phyloP scores from a whole-genome alignment of 2,329 filamentous ascomycete genomes.

The Xylaria arbuscula region DNA sequence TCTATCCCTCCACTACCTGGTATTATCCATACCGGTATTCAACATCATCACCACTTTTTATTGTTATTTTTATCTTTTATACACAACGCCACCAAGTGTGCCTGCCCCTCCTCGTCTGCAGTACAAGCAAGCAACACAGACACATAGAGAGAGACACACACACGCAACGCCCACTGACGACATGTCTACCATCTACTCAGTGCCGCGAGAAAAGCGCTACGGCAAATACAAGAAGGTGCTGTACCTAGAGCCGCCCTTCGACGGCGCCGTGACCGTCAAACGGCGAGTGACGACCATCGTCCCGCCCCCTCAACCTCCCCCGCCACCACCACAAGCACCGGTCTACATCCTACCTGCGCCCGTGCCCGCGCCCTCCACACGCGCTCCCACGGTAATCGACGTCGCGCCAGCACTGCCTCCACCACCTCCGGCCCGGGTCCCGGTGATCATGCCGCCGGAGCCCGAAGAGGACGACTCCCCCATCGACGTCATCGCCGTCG shows the following conservation, averaged over 20 bases:
- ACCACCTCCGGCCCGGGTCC: constrained; percentile 35
- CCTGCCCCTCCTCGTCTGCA: no score
- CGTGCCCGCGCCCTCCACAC: constrained; percentile 40
- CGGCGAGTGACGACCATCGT: constrained; percentile 55
- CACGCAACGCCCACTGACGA: constrained; percentile 41
- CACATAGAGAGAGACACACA: neutral
- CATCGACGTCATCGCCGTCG: constrained; percentile 58
- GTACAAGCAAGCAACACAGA: no score
- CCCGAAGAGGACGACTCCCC: constrained; percentile 43
- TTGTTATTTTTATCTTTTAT: neutral
- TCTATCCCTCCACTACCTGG: neutral
- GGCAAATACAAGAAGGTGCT: constrained; percentile 55
- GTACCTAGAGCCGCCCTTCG: constrained; percentile 55
- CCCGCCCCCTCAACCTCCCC: constrained; percentile 47
- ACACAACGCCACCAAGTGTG: no score
- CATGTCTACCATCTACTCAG: constrained; percentile 49
- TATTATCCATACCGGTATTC: neutral
- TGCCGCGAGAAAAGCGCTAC: constrained; percentile 50
- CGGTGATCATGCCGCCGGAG: constrained; percentile 16
- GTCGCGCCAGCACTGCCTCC: constrained; percentile 44
- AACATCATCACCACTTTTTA: neutral
- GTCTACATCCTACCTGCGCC: constrained; percentile 37
- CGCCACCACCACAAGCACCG: constrained; percentile 38
- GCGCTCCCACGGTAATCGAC: constrained; percentile 42
- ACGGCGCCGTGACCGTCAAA: constrained; percentile 52